Evolutionary conservation across 306 rosid species (phyloP).

Genomic region (Biancaea sappan): DNA sequence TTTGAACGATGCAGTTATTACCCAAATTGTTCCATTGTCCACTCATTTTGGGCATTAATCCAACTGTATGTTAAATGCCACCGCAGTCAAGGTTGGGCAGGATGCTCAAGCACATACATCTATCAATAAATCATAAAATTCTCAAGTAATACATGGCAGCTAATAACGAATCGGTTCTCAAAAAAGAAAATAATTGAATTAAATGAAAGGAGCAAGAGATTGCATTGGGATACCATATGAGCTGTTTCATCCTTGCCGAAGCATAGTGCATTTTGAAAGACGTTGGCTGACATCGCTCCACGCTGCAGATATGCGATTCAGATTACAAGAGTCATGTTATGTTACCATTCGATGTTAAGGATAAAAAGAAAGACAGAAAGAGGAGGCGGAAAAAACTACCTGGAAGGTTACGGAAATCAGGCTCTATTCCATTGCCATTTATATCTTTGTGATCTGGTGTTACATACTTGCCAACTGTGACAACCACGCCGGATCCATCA

Average conservation of each 20-base stretch:
- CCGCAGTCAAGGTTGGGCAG: conserved; percentile 16
- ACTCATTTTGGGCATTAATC: conserved; percentile 10
- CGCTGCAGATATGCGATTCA: conserved; percentile 52
- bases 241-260: conserved; percentile 53
- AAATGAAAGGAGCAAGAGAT: conserved; percentile 20
- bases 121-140: conserved; percentile 12
- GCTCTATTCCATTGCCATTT: conserved; percentile 92
- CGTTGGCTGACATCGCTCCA: conserved; percentile 66
- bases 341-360: conserved; percentile 8
- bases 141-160: conserved; percentile 21
- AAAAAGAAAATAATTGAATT: background rate
- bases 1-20: conserved; percentile 15
- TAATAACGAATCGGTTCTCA: conserved; percentile 28
- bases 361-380: background rate
- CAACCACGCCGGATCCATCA: conserved; percentile 94
- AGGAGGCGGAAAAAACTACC: conserved; percentile 45
- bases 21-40: conserved; percentile 12
- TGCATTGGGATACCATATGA: conserved; percentile 31
- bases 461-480: conserved; percentile 94
- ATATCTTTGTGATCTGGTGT: conserved; percentile 89
- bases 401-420: conserved; percentile 82
- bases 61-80: conserved; percentile 19
- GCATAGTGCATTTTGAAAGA: conserved; percentile 66
- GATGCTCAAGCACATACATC: conserved; percentile 29
- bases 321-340: conserved; percentile 28